Evolutionary conservation across 2,329 filamentous ascomycete genomes (phyloP), one percentile per base, ranked within the genome.

Genomic region (Ceratocystis colombiana): DNA sequence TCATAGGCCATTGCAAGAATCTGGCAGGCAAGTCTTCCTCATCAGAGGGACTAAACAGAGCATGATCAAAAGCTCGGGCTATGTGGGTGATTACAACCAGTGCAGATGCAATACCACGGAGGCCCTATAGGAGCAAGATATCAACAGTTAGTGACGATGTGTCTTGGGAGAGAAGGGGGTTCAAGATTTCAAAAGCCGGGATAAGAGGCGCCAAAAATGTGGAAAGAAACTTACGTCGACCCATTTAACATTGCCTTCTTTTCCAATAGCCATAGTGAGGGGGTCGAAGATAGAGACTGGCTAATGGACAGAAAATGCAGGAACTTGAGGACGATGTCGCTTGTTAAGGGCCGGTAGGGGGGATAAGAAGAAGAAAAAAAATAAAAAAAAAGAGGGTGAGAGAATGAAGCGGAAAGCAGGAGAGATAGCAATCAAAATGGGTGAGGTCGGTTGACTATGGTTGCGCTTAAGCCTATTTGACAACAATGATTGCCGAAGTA

Each of bases 21-120:
- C 78, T 76, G 4, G 81, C 79, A 1, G 76, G 71, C 2, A 74
- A 74, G 33, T 77, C 77, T 61, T 79, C 75, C n/a, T 73, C 73
- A 44, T 75, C 74, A 65, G 77, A 75, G 5, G 80, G 77, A 44
- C 77, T 74, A 69, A 83, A 79, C n/a, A 83, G 74, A 17, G 77
- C 76, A 68, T 75, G 74, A 69, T 80, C 79, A 71, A 81, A 83
- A 62, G 79, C 77, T 59, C 81, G 77, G 10, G 77, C 75, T 41
- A 83, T 75, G 71, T 84, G 81, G 37, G 80, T 83, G 46, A 80
- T 70, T n/a, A 84, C 79, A 15, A 84, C 81, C 30, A 80, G 75
- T 25, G 81, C 73, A 3, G 82, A 82, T 50, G 81, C 81, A 64
- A 83, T 75, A 69, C 81, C 82, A 66, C 82, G 79, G 17, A 84